Base-by-base conservation (phyloP, 1,284 basidiomycete genomes). In the Cutaneotrichosporon sp. region DNA sequence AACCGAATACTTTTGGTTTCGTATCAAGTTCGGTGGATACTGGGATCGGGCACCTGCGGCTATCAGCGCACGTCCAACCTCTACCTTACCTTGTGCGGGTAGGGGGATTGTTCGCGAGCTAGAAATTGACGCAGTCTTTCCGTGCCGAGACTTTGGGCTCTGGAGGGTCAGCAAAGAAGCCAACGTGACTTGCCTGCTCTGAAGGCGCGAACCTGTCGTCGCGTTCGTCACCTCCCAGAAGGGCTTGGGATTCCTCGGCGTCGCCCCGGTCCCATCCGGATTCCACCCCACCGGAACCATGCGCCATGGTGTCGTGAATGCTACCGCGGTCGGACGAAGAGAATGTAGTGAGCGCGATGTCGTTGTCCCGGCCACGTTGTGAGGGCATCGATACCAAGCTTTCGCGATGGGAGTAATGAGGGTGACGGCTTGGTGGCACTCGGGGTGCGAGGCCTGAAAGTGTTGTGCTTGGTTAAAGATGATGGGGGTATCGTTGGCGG, bases 1-100 rank as follows among this genome's bases (percentile, higher is more conserved):
- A 55, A 91, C 81, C 74, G 93, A 97, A 84, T 99, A 99, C 81
- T 99, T 99, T 79, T 98, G 95, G 73, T 99, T 99, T 69, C 92
- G 88, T 46, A 98, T 90, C 34, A 90, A 88, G 78, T 99, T 99
- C 31, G 93, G 71, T 0, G 84, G 81, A 59, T 76, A 83, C 20
- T 69, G 67, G 1, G 79, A 72, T 20, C 72, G 66, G 4, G 54
- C n/a, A 50, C 61, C 70, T 72, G 36, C 14, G 14, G 13, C 22
- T 3, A 38, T 58, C 22, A 58, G 43, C 38, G 27, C 27, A 13
- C 2, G 34, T 20, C 7, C 38, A 11, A 3, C 24, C 29, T 29
- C 18, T 52, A 13, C 4, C 38, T n/a, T 31, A 47, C 52, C 52
- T 18, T 33, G 10, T 9, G 49, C 25, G 2, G 63, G 55, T 18